Conservation (phyloP, 106 monocot species). For the Ottelia alismoides region DNA sequence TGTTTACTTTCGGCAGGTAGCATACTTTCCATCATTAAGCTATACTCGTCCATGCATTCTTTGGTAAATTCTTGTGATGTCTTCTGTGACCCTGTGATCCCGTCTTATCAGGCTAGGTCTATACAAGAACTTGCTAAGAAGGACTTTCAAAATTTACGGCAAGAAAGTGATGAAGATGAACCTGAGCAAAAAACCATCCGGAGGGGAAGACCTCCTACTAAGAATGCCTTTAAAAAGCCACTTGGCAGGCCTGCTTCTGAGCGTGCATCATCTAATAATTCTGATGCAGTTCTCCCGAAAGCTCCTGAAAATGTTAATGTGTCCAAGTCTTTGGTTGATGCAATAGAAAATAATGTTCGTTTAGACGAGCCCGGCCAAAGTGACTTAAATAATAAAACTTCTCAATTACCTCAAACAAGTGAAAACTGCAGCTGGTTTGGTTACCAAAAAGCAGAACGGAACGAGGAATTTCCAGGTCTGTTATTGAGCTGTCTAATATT, state of each 20-base stretch:
- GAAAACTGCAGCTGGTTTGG: constrained; percentile 23
- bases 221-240: constrained; percentile 31
- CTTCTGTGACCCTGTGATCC: background rate
- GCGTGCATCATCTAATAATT: constrained; percentile 25
- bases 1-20: constrained; percentile 78
- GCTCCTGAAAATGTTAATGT: constrained; percentile 15
- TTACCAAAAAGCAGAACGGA: constrained; percentile 36
- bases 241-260: constrained; percentile 28
- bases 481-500: background rate
- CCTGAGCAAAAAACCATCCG: constrained; percentile 36
- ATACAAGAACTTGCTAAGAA: constrained; percentile 85
- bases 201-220: constrained; percentile 67
- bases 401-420: constrained; percentile 19
- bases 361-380: constrained; percentile 10
- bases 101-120: constrained; percentile 48
- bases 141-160: constrained; percentile 79
- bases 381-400: constrained; percentile 10
- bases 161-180: constrained; percentile 55
- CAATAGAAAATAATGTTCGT: constrained; percentile 18
- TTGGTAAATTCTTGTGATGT: background rate
- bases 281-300: constrained; percentile 34
- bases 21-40: background rate
- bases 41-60: no score
- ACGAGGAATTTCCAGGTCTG: constrained; percentile 57
- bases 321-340: constrained; percentile 24